Conservation (phyloP, 2,329 filamentous ascomycete species). For the Pseudogymnoascus sp. region DNA sequence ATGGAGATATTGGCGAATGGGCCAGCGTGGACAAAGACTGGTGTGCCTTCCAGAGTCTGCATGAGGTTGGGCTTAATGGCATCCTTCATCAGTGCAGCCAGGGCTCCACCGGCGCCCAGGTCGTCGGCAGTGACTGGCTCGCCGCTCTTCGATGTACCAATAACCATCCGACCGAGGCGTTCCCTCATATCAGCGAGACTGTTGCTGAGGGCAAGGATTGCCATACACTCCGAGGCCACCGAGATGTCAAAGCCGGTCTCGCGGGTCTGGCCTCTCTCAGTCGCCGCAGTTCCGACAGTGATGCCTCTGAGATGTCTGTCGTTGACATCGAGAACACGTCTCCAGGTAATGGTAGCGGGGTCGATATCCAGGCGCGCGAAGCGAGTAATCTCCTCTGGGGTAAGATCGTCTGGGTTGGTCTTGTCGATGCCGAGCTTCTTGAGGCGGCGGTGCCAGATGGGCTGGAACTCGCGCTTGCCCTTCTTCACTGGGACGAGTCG, state of each 20-base stretch:
- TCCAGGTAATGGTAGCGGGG: conserved; percentile 94
- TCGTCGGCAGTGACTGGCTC: conserved; percentile 96
- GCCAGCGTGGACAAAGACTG: conserved; percentile 93
- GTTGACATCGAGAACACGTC: conserved; percentile 91
- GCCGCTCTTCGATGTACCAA: conserved; percentile 74
- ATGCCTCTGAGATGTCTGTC: conserved; percentile 86
- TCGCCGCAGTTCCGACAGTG: conserved; percentile 78
- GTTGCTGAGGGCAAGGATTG: conserved; percentile 88
- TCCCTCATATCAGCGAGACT: conserved; percentile 82
- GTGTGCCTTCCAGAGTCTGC: conserved; percentile 95
- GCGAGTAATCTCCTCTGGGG: conserved; percentile 73
- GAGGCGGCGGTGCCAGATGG: conserved; percentile 84
- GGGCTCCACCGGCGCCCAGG: conserved; percentile 80
- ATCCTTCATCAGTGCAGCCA: conserved; percentile 94
- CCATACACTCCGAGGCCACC: conserved; percentile 96
- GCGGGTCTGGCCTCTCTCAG: conserved; percentile 80
- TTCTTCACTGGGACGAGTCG: conserved; percentile 85
- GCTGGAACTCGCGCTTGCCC: conserved; percentile 75
- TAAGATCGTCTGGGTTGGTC: conserved; percentile 84
- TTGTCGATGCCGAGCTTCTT: conserved; percentile 96
- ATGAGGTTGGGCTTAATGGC: conserved; percentile 98
- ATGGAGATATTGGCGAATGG: conserved; percentile 99
- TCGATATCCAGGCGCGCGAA: conserved; percentile 97
- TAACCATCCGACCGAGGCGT: conserved; percentile 88
- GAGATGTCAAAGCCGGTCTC: conserved; percentile 97